Evolutionary conservation across 2,329 filamentous ascomycete genomes (phyloP).

Genomic region (Botrytis sinoallii): DNA sequence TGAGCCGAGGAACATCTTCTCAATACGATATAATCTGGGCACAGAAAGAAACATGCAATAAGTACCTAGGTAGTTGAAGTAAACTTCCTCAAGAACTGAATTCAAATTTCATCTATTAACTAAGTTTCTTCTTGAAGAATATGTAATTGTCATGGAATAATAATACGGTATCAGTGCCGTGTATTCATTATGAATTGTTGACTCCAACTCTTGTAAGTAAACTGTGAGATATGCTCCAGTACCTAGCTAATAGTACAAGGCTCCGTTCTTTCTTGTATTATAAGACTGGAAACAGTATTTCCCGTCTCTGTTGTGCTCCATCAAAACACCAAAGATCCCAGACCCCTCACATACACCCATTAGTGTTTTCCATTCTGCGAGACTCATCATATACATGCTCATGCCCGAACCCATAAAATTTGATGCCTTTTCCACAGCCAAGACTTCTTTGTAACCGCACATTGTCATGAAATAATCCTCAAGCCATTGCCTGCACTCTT

Average conservation of each 20-base stretch:
- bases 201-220: neutral
- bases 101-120: neutral
- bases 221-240: neutral
- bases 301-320: neutral
- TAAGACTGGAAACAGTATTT: neutral
- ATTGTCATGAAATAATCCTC: neutral
- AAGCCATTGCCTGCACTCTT: neutral
- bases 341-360: neutral
- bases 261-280: neutral
- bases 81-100: neutral
- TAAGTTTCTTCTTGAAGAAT: neutral
- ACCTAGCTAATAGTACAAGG: neutral
- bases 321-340: neutral
- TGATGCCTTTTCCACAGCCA: neutral
- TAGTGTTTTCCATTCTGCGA: neutral
- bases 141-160: neutral
- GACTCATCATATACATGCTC: neutral
- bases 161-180: neutral
- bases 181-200: neutral
- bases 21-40: neutral
- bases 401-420: neutral
- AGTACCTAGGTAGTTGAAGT: neutral
- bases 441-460: neutral
- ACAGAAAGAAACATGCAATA: neutral
- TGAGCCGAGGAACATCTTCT: neutral